Percentiles rank a stretch among this genome's conserved stretches.
Conservation (phyloP, 176 grass and related monocot species). For the sorghum (Sorghum bicolor) region Sorghum_bicolor_NCBIv3 NC_012872.2:12622501-12623000, state of each 20-base stretch:
- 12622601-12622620: constrained; percentile 46
- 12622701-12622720: constrained; percentile 56
- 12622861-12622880: constrained; percentile 42
- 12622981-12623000: constrained; percentile 40
- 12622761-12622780: constrained; percentile 56
- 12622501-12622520: constrained; percentile 70
- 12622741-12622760: constrained; percentile 48
- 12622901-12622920: constrained; percentile 66
- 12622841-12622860: constrained; percentile 61
- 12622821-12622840: constrained; percentile 54
- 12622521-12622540: constrained; percentile 70
- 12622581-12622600: constrained; percentile 69
- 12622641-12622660: constrained; percentile 48
- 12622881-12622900: constrained; percentile 39
- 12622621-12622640: constrained; percentile 64
- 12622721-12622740: constrained; percentile 65
- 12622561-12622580: constrained; percentile 63
- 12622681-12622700: constrained; percentile 45
- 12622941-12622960: constrained; percentile 51
- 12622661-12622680: constrained; percentile 55
- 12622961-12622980: constrained; percentile 8
- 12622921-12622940: constrained; percentile 54
- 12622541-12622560: constrained; percentile 72
- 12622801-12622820: constrained; percentile 56
- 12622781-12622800: constrained; percentile 46